Conservation (phyloP, 805 yeast species). For the Tetrapisispora phaffii region DNA sequence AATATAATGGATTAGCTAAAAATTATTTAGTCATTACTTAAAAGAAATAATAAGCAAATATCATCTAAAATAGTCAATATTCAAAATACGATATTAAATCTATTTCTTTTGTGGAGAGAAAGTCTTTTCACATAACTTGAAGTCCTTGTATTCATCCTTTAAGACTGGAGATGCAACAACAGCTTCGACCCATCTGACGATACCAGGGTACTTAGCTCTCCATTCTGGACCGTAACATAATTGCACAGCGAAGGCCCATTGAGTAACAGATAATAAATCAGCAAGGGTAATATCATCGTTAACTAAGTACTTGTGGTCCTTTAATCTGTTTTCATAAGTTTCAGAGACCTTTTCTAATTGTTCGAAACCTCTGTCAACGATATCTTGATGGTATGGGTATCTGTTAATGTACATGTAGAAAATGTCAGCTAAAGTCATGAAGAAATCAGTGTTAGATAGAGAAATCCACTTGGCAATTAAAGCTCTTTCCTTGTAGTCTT, state of each 20-base stretch:
- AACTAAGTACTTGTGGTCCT: constrained; percentile 54
- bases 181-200: constrained; percentile 22
- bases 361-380: constrained; percentile 36
- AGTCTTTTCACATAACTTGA: constrained; percentile 3
- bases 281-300: constrained; percentile 48
- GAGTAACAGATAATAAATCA: constrained; percentile 15
- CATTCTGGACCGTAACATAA: constrained; percentile 51
- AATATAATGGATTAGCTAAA: neutral
- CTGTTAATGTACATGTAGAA: constrained; percentile 53
- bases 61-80: constrained; percentile 1
- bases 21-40: neutral
- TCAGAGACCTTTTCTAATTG: constrained; percentile 32
- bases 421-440: constrained; percentile 37
- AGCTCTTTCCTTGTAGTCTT: constrained; percentile 33
- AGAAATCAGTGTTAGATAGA: constrained; percentile 57
- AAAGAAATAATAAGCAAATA: neutral
- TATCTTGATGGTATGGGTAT: constrained; percentile 64
- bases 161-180: constrained; percentile 7
- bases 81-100: neutral
- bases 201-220: constrained; percentile 51
- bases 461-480: constrained; percentile 65
- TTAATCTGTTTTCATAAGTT: constrained; percentile 46
- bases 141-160: constrained; percentile 4
- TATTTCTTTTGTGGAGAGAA: constrained; percentile 1
- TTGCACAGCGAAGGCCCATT: constrained; percentile 29